Evolutionary conservation across 495 filamentous ascomycete genomes (phyloP).

Genomic region (Aspergillus mulundensis): DNA sequence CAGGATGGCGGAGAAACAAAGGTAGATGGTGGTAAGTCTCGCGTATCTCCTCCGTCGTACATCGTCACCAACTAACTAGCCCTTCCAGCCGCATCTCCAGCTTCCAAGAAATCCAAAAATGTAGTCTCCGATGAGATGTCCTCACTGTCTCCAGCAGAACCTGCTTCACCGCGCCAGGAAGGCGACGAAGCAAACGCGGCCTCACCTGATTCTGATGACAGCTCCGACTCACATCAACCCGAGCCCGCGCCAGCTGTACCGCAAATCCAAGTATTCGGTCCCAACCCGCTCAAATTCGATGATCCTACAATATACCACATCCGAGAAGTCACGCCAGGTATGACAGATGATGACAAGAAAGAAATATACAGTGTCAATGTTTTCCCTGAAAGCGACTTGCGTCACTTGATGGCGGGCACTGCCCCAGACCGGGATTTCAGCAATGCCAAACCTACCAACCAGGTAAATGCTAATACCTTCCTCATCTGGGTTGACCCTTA

Average conservation of each 20-base stretch:
- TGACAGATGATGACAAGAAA: conserved; percentile 75
- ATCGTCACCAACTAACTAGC: background rate
- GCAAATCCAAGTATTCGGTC: conserved; percentile 78
- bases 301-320: conserved; percentile 97
- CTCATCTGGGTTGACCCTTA: conserved; percentile 83
- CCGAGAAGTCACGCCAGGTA: conserved; percentile 62
- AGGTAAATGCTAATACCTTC: conserved; percentile 89
- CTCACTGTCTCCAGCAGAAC: conserved; percentile 49
- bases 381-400: conserved; percentile 76
- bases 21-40: conserved; percentile 57
- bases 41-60: background rate
- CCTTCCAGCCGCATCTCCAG: conserved; percentile 37
- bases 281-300: conserved; percentile 85
- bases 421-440: conserved; percentile 93
- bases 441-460: conserved; percentile 86
- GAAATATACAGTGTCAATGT: conserved; percentile 81
- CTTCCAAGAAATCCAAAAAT: conserved; percentile 48
- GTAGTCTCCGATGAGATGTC: conserved; percentile 59
- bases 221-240: conserved; percentile 67
- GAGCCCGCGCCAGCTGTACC: conserved; percentile 71
- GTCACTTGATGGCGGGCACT: conserved; percentile 78
- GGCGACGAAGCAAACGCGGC: conserved; percentile 39
- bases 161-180: conserved; percentile 50
- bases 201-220: conserved; percentile 54
- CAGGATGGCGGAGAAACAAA: conserved; percentile 60